Conservation (phyloP, 2,329 filamentous ascomycete genomes). For the Hawksworthiomyces lignivorus region DNA sequence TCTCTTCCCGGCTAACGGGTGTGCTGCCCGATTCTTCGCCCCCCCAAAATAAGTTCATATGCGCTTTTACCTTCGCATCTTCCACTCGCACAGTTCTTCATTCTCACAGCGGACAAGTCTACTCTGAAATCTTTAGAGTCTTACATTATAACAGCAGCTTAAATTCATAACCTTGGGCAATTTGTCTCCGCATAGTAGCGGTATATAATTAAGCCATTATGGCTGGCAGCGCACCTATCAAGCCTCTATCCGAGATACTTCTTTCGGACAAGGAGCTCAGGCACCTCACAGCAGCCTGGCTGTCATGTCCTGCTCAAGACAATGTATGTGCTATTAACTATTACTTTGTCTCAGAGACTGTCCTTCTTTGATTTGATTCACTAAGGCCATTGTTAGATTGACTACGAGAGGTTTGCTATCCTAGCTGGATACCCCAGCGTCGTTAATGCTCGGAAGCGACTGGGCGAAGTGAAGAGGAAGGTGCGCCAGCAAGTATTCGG, state of each 20-base stretch:
- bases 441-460: constrained; percentile 38
- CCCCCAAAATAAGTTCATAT: no score
- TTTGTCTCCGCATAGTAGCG: constrained; percentile 1
- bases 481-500: constrained; percentile 22
- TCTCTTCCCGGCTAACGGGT: no score
- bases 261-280: constrained; percentile 9
- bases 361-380: no score
- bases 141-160: no score
- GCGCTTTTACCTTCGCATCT: no score
- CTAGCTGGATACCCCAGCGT: constrained; percentile 13
- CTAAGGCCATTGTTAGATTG: constrained; percentile 9
- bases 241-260: constrained; percentile 1
- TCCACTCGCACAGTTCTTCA: no score
- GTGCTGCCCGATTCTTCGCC: no score
- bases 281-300: constrained; percentile 12
- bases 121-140: no score
- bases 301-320: constrained; percentile 1
- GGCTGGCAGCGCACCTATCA: constrained; percentile 1
- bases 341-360: no score
- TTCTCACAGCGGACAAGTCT: no score
- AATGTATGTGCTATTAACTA: constrained; percentile 3
- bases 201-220: not conserved
- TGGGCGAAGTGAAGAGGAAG: constrained; percentile 49
- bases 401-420: constrained; percentile 13
- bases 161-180: no score